These are phyloP conservation scores for Plenodomus tracheiphilus DNA, from an alignment of 2,329 filamentous ascomycete species.

Conservation along the genomic window DNA sequence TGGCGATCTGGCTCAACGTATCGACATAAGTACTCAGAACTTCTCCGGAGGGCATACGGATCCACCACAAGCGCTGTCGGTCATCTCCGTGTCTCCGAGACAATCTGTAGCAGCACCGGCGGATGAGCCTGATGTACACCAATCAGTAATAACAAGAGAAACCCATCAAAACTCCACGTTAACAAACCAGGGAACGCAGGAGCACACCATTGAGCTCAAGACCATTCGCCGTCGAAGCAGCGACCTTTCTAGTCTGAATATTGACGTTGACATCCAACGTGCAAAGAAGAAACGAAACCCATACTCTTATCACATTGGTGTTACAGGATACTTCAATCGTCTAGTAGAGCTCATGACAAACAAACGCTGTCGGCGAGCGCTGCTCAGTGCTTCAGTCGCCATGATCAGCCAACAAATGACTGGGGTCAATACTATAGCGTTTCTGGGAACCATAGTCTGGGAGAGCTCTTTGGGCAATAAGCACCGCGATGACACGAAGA, in stretches of 20 bases:
- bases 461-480: conserved; percentile 2
- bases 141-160: not conserved
- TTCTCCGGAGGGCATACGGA: not conserved
- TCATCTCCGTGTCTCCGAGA: not conserved
- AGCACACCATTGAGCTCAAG: conserved; percentile 5
- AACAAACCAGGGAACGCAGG: not conserved
- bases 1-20: conserved; percentile 13
- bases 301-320: conserved; percentile 25
- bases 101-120: not conserved
- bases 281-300: conserved; percentile 13
- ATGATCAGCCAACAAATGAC: conserved; percentile 23
- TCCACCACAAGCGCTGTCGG: not conserved
- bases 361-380: conserved; percentile 19
- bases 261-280: conserved; percentile 3
- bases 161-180: not conserved
- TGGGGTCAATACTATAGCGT: conserved; percentile 19
- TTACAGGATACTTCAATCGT: conserved; percentile 25
- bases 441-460: conserved; percentile 22
- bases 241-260: conserved; percentile 11
- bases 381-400: conserved; percentile 17
- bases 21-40: conserved; percentile 6
- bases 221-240: conserved; percentile 4
- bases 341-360: conserved; percentile 19
- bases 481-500: not conserved
- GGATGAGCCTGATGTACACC: not conserved